Base-by-base conservation (phyloP, 768 basidiomycete species). In the Fomitopsis serialis region DNA sequence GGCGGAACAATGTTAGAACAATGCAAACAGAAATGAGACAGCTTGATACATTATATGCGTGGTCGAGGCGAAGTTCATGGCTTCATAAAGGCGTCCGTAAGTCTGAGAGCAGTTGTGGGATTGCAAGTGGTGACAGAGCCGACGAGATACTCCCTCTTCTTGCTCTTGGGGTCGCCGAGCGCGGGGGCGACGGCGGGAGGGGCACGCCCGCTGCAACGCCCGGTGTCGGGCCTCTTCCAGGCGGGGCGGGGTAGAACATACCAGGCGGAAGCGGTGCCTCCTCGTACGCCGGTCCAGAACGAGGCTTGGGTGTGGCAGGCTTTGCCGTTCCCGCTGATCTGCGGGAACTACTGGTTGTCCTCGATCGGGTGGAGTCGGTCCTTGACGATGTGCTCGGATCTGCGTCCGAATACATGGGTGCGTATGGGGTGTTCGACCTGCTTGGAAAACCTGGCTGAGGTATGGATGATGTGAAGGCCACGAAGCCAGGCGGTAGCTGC, bases 211-310 rank as follows among this genome's bases (percentile, higher is more conserved):
- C 15, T 21, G 45, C 6, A 7, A 15, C 35, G 17, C 22, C 13
- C 10, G 44, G 34, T 17, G 52, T 34, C 24, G 48, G 8, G 10
- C 10, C 11, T 19, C 32, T 23, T 24, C 29, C 51, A 7, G 48
- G 54, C 17, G 54, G 60, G 15, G 52, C 55, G 2, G 60, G 60
- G 24, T 61, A 61, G 9, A 55, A 52, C 35, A 58, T 29, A 32
- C 55, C 55, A 1, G 57, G 36, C 4, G 60, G 60, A 2, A 61
- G 15, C 11, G 54, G 53, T 2, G 60, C 60, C 49, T 55, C 57
- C 12, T 24, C 53, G 51, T 61, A 61, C 42, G 52, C 11, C 11
- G 29, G 11, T 11, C 29, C 42, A 24, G 36, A 48, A 4, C 29
- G 24, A 9, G 48, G 25, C 7, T 53, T 54, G 48, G 29, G 48